Evolutionary conservation across 2,329 filamentous ascomycete genomes (phyloP), one percentile per base, ranked within the genome.

Genomic region (Fusarium duplospermum): DNA sequence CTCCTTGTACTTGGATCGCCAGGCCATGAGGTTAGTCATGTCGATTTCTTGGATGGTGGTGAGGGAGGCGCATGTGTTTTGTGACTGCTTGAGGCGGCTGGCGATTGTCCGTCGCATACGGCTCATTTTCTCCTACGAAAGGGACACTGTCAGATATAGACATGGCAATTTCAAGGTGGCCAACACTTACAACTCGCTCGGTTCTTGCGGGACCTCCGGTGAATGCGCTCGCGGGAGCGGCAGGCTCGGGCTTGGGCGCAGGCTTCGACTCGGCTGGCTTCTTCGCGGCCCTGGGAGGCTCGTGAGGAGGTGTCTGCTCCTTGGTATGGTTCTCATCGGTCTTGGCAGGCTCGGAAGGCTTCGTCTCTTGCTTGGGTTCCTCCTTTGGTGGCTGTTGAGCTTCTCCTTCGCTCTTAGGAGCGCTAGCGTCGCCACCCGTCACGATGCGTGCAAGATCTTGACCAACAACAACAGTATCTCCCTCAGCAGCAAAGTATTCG

Each of bases 51-150:
- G 80, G 36, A 81, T 73, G 67, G 93, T 91, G 83, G 93, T 94
- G 78, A 93, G 85, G 22, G 93, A 90, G 83, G 93, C 93, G 79
- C 87, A 87, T 80, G 93, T 88, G 82, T 91, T 88, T 84, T 92
- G 88, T 64, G 92, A 93, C 81, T 93, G 87, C 76, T 88, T 89
- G 64, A 94, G 90, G 75, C 92, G 90, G 76, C 81, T 86, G 74
- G 92, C 92, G 78, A 94, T 94, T 72, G 91, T 92, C 87, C 93
- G 93, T 85, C 92, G 91, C 92, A 94, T 94, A 77, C 90, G 90
- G 74, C 87, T 88, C 74, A 92, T 75, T 70, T 81, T 81, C 70
- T 80, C 80, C 78, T 80, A 1, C 18, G 8, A 8, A 7, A 31
- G 29, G 9, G 29, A 11, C 13, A 16, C 29, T 9, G 33, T 74